A percentile compares a stretch with the other conserved stretches of the same genome.
Conservation (phyloP, 495 filamentous ascomycete species). For the Tuber magnatum region DNA sequence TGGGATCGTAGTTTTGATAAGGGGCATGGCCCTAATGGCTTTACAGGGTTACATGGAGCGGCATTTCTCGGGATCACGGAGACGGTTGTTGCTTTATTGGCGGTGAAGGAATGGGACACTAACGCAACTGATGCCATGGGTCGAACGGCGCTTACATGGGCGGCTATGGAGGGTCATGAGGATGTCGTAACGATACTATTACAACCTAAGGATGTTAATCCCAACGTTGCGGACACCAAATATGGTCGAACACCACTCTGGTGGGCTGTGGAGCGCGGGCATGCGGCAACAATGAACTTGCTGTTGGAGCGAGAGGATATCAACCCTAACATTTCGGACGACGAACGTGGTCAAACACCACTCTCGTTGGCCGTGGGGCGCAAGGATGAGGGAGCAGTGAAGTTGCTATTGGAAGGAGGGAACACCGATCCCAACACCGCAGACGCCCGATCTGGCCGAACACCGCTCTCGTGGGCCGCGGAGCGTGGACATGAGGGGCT, state of each 20-base stretch:
- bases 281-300: conserved; percentile 37
- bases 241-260: conserved; percentile 32
- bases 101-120: not conserved
- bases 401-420: conserved; percentile 28
- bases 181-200: not conserved
- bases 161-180: not conserved
- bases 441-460: conserved; percentile 18
- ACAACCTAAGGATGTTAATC: not conserved
- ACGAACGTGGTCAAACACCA: conserved; percentile 24
- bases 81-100: not conserved
- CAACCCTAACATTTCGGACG: not conserved
- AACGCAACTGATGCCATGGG: not conserved
- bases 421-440: conserved; percentile 10
- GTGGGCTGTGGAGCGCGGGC: conserved; percentile 35
- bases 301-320: conserved; percentile 19
- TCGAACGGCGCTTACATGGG: not conserved
- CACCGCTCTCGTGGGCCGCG: conserved; percentile 41
- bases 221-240: conserved; percentile 15
- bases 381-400: conserved; percentile 37
- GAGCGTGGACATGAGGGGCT: conserved; percentile 33
- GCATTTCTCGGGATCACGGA: not conserved
- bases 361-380: conserved; percentile 36
- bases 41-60: not conserved
- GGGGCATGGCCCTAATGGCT: not conserved
- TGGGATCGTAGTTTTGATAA: not conserved